Evolutionary conservation across 768 basidiomycete species (phyloP), one percentile per base, ranked within the genome.

Genomic region (Wakefieldia striispora): DNA sequence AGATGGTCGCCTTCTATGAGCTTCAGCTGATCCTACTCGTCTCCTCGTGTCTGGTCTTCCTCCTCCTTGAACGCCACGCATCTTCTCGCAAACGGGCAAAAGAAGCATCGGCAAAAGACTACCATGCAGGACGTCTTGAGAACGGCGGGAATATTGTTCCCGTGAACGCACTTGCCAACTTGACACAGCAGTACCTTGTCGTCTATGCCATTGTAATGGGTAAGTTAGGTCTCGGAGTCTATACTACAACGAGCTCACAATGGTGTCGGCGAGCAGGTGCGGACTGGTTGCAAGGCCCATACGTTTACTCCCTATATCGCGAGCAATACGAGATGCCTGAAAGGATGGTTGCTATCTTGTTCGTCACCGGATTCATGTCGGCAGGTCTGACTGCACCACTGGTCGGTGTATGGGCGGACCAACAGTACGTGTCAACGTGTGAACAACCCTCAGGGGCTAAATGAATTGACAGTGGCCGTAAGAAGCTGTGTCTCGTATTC

Each of bases 231-330:
- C 8, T 29, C 14, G 11, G 7, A 1, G 3, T 14, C 20, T 24
- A 17, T 13, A 4, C 12, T 34, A 27, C 48, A 41, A 21, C 38
- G 4, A 19, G 26, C 50, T 56, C 19, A 56, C 27, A 29, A 7
- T 33, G 19, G 31, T 40, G 26, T 35, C 12, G 42, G 27, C 13
- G 31, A 41, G 33, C 57, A 87, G 86, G 81, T 49, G 83, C 86
- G 34, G 86, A 89, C 65, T 88, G 87, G 86, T 72, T 89, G 13
- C 86, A 89, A 64, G 88, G 88, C 0, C 88, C 88, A 14, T 89
- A 89, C 58, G 73, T 89, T 0, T 90, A 88, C 57, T 85, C 86
- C 14, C 68, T 89, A 0, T 90, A 88, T 62, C 72, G 74, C 40
- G 84, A 86, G 37, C 83, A 88, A 58, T 86, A 87, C 53, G 66